Conservation (phyloP, 2,329 filamentous ascomycete species). For the Exophiala bonariae region DNA sequence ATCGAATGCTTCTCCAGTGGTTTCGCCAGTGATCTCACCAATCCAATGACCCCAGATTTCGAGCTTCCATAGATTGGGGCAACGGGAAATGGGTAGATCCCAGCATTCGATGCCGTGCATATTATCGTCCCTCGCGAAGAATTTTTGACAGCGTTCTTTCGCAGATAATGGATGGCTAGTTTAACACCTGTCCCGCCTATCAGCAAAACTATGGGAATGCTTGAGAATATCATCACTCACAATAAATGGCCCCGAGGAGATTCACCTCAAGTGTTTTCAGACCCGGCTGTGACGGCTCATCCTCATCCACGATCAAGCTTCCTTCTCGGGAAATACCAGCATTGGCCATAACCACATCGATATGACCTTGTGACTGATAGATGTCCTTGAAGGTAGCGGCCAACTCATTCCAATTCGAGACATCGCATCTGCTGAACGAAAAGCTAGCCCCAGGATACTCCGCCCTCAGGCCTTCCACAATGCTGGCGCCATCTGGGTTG, state of each 20-base stretch:
- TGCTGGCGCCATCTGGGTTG: slow-evolving; percentile 29
- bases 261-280: slow-evolving; percentile 39
- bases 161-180: slow-evolving; percentile 52
- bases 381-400: slow-evolving; percentile 37
- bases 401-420: slow-evolving; percentile 38
- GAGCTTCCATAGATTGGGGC: slow-evolving; percentile 52
- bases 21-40: slow-evolving; percentile 50
- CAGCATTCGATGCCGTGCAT: slow-evolving; percentile 56
- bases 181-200: slow-evolving; percentile 44
- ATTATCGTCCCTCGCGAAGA: slow-evolving; percentile 47
- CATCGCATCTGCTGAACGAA: slow-evolving; percentile 34
- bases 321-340: slow-evolving; percentile 50
- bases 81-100: slow-evolving; percentile 53
- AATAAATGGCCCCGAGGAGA: slow-evolving; percentile 44
- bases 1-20: slow-evolving; percentile 43
- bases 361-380: slow-evolving; percentile 33
- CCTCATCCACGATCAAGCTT: slow-evolving; percentile 35
- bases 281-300: slow-evolving; percentile 35
- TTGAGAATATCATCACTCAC: slow-evolving; percentile 42
- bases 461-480: slow-evolving; percentile 26
- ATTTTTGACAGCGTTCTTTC: slow-evolving; percentile 40
- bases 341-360: slow-evolving; percentile 54
- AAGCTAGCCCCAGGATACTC: slow-evolving; percentile 31
- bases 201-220: too few species aligned
- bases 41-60: slow-evolving; percentile 51